These are phyloP conservation scores for Powellomyces hirtus DNA, from an alignment of 192 early-diverging fungal genomes.

Conservation along the genomic window DNA sequence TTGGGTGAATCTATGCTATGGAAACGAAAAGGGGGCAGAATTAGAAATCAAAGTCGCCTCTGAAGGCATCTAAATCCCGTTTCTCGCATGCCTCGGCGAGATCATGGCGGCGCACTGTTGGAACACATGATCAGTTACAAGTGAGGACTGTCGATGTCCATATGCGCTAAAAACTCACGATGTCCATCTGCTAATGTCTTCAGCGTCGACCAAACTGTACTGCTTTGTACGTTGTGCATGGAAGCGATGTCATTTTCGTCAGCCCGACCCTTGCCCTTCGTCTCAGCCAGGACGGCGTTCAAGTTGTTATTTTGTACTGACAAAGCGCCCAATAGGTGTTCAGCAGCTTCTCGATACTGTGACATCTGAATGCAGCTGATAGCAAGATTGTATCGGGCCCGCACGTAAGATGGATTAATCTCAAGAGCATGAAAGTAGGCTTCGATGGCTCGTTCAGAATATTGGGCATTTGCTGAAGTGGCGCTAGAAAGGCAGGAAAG, in stretches of 20 bases:
- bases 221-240: slow-evolving; percentile 39
- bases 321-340: slow-evolving; percentile 87
- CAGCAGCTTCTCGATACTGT: slow-evolving; percentile 85
- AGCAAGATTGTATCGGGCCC: slow-evolving; percentile 95
- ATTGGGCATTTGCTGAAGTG: slow-evolving; percentile 86
- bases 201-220: slow-evolving; percentile 83
- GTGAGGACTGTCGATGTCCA: slow-evolving; percentile 13
- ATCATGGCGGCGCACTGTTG: slow-evolving; percentile 79
- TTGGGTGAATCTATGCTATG: background rate
- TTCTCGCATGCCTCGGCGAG: slow-evolving; percentile 76
- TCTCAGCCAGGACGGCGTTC: slow-evolving; percentile 28
- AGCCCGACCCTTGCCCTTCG: slow-evolving; percentile 41
- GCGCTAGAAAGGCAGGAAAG: slow-evolving; percentile 43
- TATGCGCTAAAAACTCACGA: slow-evolving; percentile 36
- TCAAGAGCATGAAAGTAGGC: slow-evolving; percentile 93
- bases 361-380: slow-evolving; percentile 88
- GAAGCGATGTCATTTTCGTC: slow-evolving; percentile 34
- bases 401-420: slow-evolving; percentile 92
- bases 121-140: too few relatives aligned
- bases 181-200: slow-evolving; percentile 57
- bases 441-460: slow-evolving; percentile 75
- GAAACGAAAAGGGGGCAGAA: too few relatives aligned
- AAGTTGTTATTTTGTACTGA: slow-evolving; percentile 66
- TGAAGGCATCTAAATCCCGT: slow-evolving; percentile 78
- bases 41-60: slow-evolving; percentile 78